A percentile compares a stretch with the other conserved stretches of the same genome.
Evolutionary conservation across 176 grass and related monocot species (phyloP).

Genomic region (Zea mays): DNA sequence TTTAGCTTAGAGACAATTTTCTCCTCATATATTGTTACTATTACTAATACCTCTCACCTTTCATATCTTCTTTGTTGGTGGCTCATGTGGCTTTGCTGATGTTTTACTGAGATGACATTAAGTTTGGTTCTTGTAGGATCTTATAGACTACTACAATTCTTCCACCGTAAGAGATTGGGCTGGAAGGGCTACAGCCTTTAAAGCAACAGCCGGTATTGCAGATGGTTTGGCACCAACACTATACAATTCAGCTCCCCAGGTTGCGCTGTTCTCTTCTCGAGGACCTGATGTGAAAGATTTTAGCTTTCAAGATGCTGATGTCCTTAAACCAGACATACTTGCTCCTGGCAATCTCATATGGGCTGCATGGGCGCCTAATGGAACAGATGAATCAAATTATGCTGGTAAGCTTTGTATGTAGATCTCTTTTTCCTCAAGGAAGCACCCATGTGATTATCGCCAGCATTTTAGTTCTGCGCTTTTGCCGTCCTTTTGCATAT

Average conservation of each 20-base stretch:
- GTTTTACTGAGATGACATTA: neutral
- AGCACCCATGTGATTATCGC: neutral
- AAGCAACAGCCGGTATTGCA: conserved; percentile 82
- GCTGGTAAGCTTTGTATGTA: conserved; percentile 48
- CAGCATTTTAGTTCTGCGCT: neutral
- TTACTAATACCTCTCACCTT: neutral
- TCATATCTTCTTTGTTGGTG: neutral
- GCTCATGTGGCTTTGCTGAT: neutral
- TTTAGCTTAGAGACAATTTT: too few species aligned
- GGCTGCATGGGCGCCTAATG: conserved; percentile 94
- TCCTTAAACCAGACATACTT: conserved; percentile 94
- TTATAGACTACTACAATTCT: conserved; percentile 94
- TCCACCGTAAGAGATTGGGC: conserved; percentile 95
- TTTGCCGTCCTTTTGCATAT: neutral
- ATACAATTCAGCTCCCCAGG: conserved; percentile 94
- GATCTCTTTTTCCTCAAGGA: neutral
- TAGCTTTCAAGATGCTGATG: conserved; percentile 97
- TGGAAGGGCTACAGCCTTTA: conserved; percentile 68
- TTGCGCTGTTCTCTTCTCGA: conserved; percentile 91
- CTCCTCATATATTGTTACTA: neutral
- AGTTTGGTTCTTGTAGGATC: conserved; percentile 58
- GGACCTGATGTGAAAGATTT: conserved; percentile 99
- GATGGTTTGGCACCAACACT: conserved; percentile 86
- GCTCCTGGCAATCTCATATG: conserved; percentile 97
- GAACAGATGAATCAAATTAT: conserved; percentile 90